Evolutionary conservation across 1,139 yeast species (phyloP), one percentile per base, ranked within the genome.

Genomic region (Suhomyces panamericanus): DNA sequence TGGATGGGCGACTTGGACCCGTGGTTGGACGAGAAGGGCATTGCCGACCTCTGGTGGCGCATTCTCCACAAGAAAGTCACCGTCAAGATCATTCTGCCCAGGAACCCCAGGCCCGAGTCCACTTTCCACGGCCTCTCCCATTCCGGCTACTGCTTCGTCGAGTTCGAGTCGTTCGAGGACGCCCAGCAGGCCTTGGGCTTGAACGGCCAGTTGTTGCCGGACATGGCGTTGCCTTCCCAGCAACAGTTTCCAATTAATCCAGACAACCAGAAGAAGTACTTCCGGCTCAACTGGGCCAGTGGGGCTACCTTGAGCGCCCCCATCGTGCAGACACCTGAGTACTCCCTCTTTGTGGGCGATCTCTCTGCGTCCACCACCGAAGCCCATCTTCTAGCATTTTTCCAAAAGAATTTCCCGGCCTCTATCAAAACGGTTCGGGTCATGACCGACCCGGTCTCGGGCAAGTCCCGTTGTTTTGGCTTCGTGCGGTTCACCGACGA

Each of bases 1-100:
- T 83, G 88, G 88, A 85, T 85, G 93, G 93, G 93, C 16, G 93
- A 85, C 57, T 67, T 85, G 52, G 91, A 85, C 57, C 87, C 87
- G 14, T 78, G 82, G 76, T 76, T 87, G 66, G 87, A 83, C 54
- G 91, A 85, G 58, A 61, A 65, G 20, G 77, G 77, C 1, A 78
- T 85, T 36, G 73, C 71, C 36, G 75, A 75, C 48, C 73, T 85
- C 38, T 85, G 91, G 91, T 70, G 74, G 73, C 69, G 65, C 42
- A 59, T 73, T 13, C 53, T 77, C 54, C 54, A 67, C 54, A 63
- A 75, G 55, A 59, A 61, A 50, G 72, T 79, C 47, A 55, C 68
- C 41, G 81, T 80, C 34, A 81, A 80, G 53, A 63, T 82, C 49
- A 81, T 81, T 55, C 77, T 70, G 48, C 82, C 82, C 6, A 73